A percentile compares a stretch with the other conserved stretches of the same genome.
Evolutionary conservation across 768 basidiomycete genomes (phyloP).

Genomic region (Suillus variegatus): DNA sequence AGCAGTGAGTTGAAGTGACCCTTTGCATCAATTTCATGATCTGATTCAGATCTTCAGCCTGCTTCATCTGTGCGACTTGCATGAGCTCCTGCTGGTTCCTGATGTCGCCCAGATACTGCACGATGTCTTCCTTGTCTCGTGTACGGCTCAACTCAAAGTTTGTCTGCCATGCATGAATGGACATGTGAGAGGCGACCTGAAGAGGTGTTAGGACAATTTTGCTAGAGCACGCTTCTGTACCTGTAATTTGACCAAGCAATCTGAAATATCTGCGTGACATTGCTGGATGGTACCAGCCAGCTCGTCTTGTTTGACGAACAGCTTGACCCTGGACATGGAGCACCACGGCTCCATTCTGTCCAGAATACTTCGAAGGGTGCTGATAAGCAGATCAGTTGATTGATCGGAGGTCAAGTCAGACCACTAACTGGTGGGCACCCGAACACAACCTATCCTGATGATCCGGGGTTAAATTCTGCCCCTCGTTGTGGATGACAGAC

Average conservation of each 20-base stretch:
- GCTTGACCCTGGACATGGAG: constrained; percentile 37
- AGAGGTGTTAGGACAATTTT: not conserved
- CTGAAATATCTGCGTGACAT: constrained; percentile 46
- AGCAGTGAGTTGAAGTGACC: constrained; percentile 25
- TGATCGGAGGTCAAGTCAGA: not conserved
- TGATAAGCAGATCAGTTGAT: constrained; percentile 10
- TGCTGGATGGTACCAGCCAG: constrained; percentile 44
- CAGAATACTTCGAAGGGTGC: constrained; percentile 38
- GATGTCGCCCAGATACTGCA: constrained; percentile 46
- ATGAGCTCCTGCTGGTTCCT: constrained; percentile 40
- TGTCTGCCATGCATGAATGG: constrained; percentile 50
- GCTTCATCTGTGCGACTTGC: constrained; percentile 33
- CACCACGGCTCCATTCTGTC: constrained; percentile 47
- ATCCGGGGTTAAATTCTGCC: constrained; percentile 27
- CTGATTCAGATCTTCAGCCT: constrained; percentile 35
- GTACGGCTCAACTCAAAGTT: constrained; percentile 40
- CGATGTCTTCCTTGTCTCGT: constrained; percentile 45
- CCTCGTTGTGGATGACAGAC: constrained; percentile 37
- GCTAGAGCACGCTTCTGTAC: constrained; percentile 30
- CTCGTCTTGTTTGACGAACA: constrained; percentile 47
- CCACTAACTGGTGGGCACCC: constrained; percentile 36
- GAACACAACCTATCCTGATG: constrained; percentile 34
- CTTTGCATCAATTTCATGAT: constrained; percentile 55
- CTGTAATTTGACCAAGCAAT: constrained; percentile 49
- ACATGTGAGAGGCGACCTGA: constrained; percentile 48